phyloP scores from a whole-genome alignment of 2,329 filamentous ascomycete genomes.

The Exophiala xenobiotica region DNA sequence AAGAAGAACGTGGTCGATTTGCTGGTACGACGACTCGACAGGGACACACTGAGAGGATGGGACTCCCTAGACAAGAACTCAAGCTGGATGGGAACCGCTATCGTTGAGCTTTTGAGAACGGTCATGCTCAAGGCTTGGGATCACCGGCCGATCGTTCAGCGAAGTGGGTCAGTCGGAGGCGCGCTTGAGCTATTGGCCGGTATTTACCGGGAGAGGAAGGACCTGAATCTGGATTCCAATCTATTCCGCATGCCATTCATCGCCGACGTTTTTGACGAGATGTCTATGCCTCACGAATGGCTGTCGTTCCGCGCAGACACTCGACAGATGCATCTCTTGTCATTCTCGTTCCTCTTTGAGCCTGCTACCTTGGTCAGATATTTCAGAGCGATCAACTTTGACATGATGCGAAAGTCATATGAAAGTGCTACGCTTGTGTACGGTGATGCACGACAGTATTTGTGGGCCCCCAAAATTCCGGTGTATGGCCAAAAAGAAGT shows the following conservation, averaged over 20 bases:
- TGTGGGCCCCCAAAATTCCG: slow-evolving; percentile 41
- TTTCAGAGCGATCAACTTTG: slow-evolving; percentile 85
- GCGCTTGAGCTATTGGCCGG: slow-evolving; percentile 71
- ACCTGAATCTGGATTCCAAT: slow-evolving; percentile 63
- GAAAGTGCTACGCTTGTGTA: slow-evolving; percentile 61
- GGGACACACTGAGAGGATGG: slow-evolving; percentile 9
- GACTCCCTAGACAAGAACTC: slow-evolving; percentile 3
- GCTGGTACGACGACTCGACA: slow-evolving; percentile 36
- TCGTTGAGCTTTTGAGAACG: slow-evolving; percentile 38
- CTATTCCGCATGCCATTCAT: slow-evolving; percentile 72
- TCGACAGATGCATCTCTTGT: slow-evolving; percentile 70
- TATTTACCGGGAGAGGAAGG: slow-evolving; percentile 67
- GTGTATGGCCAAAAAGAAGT: slow-evolving; percentile 61
- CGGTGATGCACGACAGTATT: slow-evolving; percentile 46
- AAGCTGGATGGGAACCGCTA: slow-evolving; percentile 20
- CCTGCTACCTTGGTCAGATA: slow-evolving; percentile 72
- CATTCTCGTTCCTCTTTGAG: slow-evolving; percentile 78
- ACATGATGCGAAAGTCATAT: slow-evolving; percentile 77
- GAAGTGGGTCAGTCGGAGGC: slow-evolving; percentile 70
- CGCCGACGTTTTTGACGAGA: slow-evolving; percentile 70
- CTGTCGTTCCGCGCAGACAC: slow-evolving; percentile 60
- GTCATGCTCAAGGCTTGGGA: slow-evolving; percentile 80
- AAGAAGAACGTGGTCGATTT: slow-evolving; percentile 31
- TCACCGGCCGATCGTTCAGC: slow-evolving; percentile 67
- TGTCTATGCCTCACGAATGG: slow-evolving; percentile 74